Percentiles rank a stretch among this genome's conserved stretches.
phyloP scores from a whole-genome alignment of 768 basidiomycete genomes.

The Serendipita indica region DNA sequence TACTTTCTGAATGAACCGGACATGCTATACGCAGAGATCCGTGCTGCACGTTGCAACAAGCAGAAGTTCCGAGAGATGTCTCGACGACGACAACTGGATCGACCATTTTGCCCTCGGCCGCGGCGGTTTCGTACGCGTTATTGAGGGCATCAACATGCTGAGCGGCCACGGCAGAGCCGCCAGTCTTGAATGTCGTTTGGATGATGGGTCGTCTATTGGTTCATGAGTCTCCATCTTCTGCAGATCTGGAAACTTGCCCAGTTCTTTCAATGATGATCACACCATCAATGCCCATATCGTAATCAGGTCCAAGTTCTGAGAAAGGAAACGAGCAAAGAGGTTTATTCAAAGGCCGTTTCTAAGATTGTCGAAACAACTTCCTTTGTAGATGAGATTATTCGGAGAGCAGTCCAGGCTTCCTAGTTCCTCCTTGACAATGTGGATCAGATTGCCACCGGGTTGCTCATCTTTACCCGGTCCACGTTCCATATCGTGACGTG shows the following conservation, averaged over 20 bases:
- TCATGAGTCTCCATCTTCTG: not conserved
- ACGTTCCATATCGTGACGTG: constrained; percentile 55
- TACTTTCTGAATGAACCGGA: constrained; percentile 31
- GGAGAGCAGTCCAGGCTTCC: constrained; percentile 48
- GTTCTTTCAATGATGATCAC: constrained; percentile 62
- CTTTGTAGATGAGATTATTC: constrained; percentile 74
- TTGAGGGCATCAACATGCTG: constrained; percentile 79
- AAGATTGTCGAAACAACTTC: constrained; percentile 70
- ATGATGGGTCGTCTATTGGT: constrained; percentile 48
- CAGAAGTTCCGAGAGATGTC: constrained; percentile 40
- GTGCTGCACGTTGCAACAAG: constrained; percentile 68
- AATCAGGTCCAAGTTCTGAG: not conserved
- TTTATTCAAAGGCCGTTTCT: constrained; percentile 30
- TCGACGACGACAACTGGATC: constrained; percentile 64
- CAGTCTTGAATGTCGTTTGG: constrained; percentile 76
- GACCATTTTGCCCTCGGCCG: constrained; percentile 28
- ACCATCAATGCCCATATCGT: constrained; percentile 74
- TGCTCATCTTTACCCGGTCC: constrained; percentile 62
- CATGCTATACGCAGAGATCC: constrained; percentile 66
- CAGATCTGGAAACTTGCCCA: constrained; percentile 35
- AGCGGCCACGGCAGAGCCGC: constrained; percentile 53
- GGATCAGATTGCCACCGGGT: constrained; percentile 46
- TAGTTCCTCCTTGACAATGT: constrained; percentile 39
- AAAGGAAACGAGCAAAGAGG: not conserved
- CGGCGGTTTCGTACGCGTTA: constrained; percentile 45